Conservation (phyloP, 129 eudicot genomes). For the Chrysanthemum lavandulifolium region DNA sequence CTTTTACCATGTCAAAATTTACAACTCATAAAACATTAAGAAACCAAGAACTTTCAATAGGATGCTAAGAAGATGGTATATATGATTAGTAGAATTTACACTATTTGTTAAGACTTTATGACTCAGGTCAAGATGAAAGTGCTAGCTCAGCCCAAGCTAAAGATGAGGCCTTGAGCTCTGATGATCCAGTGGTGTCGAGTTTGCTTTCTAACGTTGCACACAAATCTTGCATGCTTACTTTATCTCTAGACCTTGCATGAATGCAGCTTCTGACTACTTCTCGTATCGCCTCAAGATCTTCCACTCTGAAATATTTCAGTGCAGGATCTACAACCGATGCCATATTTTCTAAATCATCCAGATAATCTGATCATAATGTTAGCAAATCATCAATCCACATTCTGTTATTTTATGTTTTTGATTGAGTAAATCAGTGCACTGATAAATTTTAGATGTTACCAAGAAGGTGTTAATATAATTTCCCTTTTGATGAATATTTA, state of each 20-base stretch:
- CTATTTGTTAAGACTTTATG: slow-evolving; percentile 38
- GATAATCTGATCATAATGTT: slow-evolving; percentile 45
- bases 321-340: slow-evolving; percentile 64
- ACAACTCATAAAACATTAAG: slow-evolving; percentile 18
- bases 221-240: slow-evolving; percentile 56
- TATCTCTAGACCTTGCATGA: slow-evolving; percentile 33
- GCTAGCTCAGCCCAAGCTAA: slow-evolving; percentile 96
- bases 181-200: slow-evolving; percentile 60
- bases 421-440: no score
- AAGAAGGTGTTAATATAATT: no score
- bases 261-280: slow-evolving; percentile 62
- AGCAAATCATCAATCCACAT: neutral
- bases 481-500: no score
- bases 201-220: slow-evolving; percentile 65
- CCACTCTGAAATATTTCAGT: slow-evolving; percentile 58
- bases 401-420: no score
- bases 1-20: slow-evolving; percentile 23
- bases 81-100: slow-evolving; percentile 46
- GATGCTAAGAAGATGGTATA: slow-evolving; percentile 19
- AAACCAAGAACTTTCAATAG: slow-evolving; percentile 3
- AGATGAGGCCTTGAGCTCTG: slow-evolving; percentile 75
- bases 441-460: no score
- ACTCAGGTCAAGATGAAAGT: slow-evolving; percentile 55
- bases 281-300: slow-evolving; percentile 66
- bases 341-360: slow-evolving; percentile 56